These are phyloP conservation scores for Geotrichum macrosporum DNA, from an alignment of 1,139 yeast genomes.

Conservation along the genomic window DNA sequence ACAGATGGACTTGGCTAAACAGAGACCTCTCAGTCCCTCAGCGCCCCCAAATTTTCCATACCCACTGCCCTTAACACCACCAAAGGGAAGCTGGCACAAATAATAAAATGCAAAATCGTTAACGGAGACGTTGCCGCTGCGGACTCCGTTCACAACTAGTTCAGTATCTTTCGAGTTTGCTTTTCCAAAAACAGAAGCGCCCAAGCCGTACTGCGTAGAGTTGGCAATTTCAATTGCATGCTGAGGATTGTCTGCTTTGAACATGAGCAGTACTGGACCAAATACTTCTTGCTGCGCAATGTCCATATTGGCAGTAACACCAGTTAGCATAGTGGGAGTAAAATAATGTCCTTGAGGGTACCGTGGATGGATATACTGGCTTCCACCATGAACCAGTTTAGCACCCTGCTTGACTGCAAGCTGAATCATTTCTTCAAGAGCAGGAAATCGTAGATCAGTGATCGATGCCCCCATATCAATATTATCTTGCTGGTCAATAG, in stretches of 20 bases:
- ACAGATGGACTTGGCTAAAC: constrained; percentile 80
- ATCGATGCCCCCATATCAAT: constrained; percentile 97
- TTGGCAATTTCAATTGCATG: constrained; percentile 80
- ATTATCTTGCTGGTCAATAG: constrained; percentile 75
- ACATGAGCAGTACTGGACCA: constrained; percentile 81
- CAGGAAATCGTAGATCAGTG: constrained; percentile 65
- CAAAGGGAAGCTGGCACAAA: constrained; percentile 93
- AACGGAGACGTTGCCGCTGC: constrained; percentile 89
- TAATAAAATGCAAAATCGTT: constrained; percentile 96
- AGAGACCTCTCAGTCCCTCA: constrained; percentile 87
- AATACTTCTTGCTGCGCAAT: constrained; percentile 88
- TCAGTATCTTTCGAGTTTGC: constrained; percentile 49
- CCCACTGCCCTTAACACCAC: constrained; percentile 89
- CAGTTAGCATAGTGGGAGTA: constrained; percentile 78
- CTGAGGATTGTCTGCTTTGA: constrained; percentile 60
- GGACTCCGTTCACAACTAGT: constrained; percentile 56
- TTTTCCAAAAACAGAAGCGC: constrained; percentile 81
- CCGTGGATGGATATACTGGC: constrained; percentile 73
- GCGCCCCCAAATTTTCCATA: constrained; percentile 97
- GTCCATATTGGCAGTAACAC: constrained; percentile 70
- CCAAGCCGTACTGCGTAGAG: constrained; percentile 83
- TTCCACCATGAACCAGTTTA: constrained; percentile 70
- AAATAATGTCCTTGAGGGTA: constrained; percentile 95
- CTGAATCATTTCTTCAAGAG: constrained; percentile 58
- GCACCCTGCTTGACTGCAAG: constrained; percentile 86